phyloP scores from a whole-genome alignment of 257 asterid genomes.

The Gentiana straminea region DNA sequence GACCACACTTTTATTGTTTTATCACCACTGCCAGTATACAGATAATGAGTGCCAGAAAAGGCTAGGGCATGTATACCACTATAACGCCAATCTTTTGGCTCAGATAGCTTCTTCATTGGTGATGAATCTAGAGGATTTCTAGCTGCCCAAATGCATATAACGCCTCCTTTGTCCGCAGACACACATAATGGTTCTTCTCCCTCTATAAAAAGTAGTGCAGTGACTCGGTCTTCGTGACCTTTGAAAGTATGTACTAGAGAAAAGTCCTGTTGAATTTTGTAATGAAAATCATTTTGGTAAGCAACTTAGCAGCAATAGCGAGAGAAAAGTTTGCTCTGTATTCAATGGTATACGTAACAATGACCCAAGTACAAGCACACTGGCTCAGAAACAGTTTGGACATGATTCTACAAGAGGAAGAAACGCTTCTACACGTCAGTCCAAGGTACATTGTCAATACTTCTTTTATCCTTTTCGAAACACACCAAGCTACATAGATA shows the following conservation, averaged over 20 bases:
- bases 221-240: slow-evolving; percentile 80
- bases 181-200: slow-evolving; percentile 65
- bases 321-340: too few relatives aligned
- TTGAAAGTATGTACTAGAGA: slow-evolving; percentile 62
- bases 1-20: slow-evolving; percentile 89
- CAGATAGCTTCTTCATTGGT: slow-evolving; percentile 47
- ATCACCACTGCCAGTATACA: slow-evolving; percentile 93
- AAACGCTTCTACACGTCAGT: too few relatives aligned
- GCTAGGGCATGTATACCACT: slow-evolving; percentile 95
- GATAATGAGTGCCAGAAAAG: slow-evolving; percentile 42
- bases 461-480: too few relatives aligned
- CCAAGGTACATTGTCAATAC: too few relatives aligned
- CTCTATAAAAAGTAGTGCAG: slow-evolving; percentile 53
- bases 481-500: too few relatives aligned
- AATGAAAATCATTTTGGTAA: slow-evolving; percentile 5
- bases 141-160: slow-evolving; percentile 76
- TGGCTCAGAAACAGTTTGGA: too few relatives aligned
- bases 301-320: too few relatives aligned
- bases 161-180: slow-evolving; percentile 77
- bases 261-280: slow-evolving; percentile 44
- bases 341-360: too few relatives aligned
- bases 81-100: slow-evolving; percentile 90
- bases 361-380: too few relatives aligned
- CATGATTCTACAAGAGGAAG: too few relatives aligned
- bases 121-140: slow-evolving; percentile 38